Evolutionary conservation across 1,139 yeast species (phyloP), one percentile per base, ranked within the genome.

Genomic region (Yamadazyma conglobata): DNA sequence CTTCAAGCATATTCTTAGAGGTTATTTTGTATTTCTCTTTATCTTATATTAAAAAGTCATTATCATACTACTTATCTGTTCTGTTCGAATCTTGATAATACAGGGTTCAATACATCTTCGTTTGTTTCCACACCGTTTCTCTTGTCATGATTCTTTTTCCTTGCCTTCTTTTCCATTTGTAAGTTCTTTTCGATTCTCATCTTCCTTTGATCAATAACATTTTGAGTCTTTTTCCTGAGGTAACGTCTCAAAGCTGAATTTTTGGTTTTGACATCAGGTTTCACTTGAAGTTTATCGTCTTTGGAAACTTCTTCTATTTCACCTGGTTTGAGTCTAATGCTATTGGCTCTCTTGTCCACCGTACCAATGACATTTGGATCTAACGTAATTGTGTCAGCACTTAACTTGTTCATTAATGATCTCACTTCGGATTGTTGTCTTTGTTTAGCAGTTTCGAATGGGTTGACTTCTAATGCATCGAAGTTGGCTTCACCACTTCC

Each of bases 401-500:
- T 80, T 44, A 93, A 70, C 61, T 93, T 93, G 61, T 91, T 86
- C 56, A 93, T 62, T 54, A 93, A 70, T 1, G 82, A 64, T 52
- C 93, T 77, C 26, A 93, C 95, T 66, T 93, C 98, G 34, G 76
- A 73, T 63, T 91, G 94, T 58, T 91, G 95, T 67, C 98, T 81
- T 60, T 89, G 96, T 55, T 86, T 83, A 28, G 88, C 80, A 14
- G 93, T 76, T 60, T 87, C 95, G 62, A 73, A 93, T 40, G 98
- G 98, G 58, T 93, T 93, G 48, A 81, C 61, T 59, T 93, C 98
- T 51, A 88, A 64, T 3, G 98, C 89, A 65, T 93, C 99, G 54
- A 76, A 89, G 61, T 93, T 93, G 39, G 98, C 96, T 62, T 93
- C 98, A 66, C 98, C 99, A 30, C 97, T 69, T 22, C 99, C 99